Conservation (phyloP, 2,329 filamentous ascomycete genomes). For the Fusarium stilboides region DNA sequence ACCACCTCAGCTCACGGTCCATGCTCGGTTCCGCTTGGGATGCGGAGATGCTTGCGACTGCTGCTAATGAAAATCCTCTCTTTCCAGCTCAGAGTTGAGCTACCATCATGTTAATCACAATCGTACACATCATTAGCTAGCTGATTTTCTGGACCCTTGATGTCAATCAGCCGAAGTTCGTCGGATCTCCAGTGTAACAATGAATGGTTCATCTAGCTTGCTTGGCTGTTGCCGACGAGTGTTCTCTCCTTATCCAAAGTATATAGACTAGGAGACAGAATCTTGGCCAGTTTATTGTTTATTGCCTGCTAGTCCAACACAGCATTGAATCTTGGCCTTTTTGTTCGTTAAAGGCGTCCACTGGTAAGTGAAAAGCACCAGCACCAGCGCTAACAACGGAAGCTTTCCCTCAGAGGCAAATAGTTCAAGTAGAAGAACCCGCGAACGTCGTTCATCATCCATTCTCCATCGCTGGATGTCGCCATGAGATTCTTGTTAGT, state of each 20-base stretch:
- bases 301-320: conserved; percentile 16
- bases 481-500: conserved; percentile 5
- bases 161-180: conserved; percentile 32
- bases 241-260: background rate
- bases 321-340: background rate
- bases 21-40: conserved; percentile 18
- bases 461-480: background rate
- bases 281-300: conserved; percentile 21
- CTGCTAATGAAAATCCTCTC: conserved; percentile 17
- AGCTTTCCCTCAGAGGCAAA: conserved; percentile 1
- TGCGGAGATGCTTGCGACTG: conserved; percentile 13
- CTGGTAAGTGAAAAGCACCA: background rate
- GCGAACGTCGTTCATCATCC: conserved; percentile 8
- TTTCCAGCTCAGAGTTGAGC: conserved; percentile 16
- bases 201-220: conserved; percentile 1
- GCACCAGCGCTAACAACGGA: conserved; percentile 20
- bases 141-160: conserved; percentile 33
- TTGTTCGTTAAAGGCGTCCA: background rate
- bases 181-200: conserved; percentile 8
- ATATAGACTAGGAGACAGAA: background rate
- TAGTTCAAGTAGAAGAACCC: conserved; percentile 3
- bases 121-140: background rate
- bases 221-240: background rate
- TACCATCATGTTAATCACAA: conserved; percentile 2
- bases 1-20: conserved; percentile 24